Evolutionary conservation across 768 basidiomycete species (phyloP), one percentile per base, ranked within the genome.

Genomic region (Tylopilus sp.): DNA sequence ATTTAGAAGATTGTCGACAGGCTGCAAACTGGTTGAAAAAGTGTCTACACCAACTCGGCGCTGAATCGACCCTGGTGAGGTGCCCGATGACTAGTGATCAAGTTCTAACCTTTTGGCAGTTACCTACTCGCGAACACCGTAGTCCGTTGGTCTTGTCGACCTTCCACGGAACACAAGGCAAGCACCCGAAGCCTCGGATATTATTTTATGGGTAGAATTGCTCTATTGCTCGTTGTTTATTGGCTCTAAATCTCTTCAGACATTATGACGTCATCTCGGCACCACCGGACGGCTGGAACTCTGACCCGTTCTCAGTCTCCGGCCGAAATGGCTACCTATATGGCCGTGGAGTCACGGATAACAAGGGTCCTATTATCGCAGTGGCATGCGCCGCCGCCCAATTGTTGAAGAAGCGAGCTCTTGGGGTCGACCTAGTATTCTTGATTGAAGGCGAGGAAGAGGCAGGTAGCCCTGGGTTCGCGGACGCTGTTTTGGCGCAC

Each of bases 201-300:
- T 73, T 98, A 13, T 95, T 96, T 70, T 99, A 98, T 59, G 96
- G 94, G 85, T 89, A 62, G 24, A 77, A 60, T 22, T 12, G 14
- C 1, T 0, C 19, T 16, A 6, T 13, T 9, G 3, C 50, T 26
- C 25, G 25, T 13, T 42, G 22, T 9, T 14, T 34, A 8, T 34
- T 14, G 19, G n/a, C 17, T 46, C 31, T 53, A 1, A 40, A 24
- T 19, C 21, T 33, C 45, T 30, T 4, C 44, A 92, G 92, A 3
- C 97, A 99, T 68, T 99, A 98, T 72, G 97, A 99, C 61, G 92
- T 98, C n/a, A 91, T 98, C 44, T 76, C 87, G 0, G 93, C 94
- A 0, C 84, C 83, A 0, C 70, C 74, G 11, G 74, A 81, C 7
- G 82, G 85, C 13, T 98, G 96, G 96, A 71, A 78, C 21, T 85